Percentiles rank a stretch among this genome's conserved stretches.
Evolutionary conservation across 305 asterid genomes (phyloP).

Genomic region (Solanum chacoense): DNA sequence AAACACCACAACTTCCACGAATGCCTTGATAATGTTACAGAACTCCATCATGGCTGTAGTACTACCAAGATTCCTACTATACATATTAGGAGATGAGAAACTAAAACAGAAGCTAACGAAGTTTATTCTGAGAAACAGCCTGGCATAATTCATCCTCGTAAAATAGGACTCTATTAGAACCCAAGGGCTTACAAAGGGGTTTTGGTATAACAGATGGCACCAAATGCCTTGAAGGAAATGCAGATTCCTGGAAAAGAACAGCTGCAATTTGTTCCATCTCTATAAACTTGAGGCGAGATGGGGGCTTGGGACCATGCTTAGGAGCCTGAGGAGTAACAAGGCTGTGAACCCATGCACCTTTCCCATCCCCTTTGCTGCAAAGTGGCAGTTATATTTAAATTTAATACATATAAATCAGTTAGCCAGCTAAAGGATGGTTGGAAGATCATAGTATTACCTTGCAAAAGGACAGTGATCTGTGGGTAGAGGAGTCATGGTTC

Average conservation of each 20-base stretch:
- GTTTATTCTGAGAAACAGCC: constrained; percentile 95
- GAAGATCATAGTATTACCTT: constrained; percentile 25
- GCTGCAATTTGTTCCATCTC: constrained; percentile 89
- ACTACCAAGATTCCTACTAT: constrained; percentile 4
- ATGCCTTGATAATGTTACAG: constrained; percentile 12
- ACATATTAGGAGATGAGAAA: constrained; percentile 1
- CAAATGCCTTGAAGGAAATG: constrained; percentile 46
- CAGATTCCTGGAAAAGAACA: constrained; percentile 68
- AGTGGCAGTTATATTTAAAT: not conserved
- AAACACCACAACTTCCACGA: not conserved
- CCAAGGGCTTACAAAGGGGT: constrained; percentile 67
- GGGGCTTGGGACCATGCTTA: constrained; percentile 82
- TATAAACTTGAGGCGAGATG: constrained; percentile 55
- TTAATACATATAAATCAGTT: not conserved
- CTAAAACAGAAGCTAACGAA: constrained; percentile 33
- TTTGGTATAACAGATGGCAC: constrained; percentile 65
- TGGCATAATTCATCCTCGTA: constrained; percentile 93
- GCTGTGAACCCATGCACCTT: constrained; percentile 25
- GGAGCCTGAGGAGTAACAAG: constrained; percentile 94
- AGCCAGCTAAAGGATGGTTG: not conserved
- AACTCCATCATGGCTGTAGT: constrained; percentile 3
- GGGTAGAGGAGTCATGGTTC: constrained; percentile 69
- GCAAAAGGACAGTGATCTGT: constrained; percentile 73
- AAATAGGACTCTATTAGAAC: constrained; percentile 73
- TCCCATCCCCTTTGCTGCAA: constrained; percentile 58